These are phyloP conservation scores for Parathielavia hyrcaniae DNA, from an alignment of 495 filamentous ascomycete genomes.

Conservation along the genomic window DNA sequence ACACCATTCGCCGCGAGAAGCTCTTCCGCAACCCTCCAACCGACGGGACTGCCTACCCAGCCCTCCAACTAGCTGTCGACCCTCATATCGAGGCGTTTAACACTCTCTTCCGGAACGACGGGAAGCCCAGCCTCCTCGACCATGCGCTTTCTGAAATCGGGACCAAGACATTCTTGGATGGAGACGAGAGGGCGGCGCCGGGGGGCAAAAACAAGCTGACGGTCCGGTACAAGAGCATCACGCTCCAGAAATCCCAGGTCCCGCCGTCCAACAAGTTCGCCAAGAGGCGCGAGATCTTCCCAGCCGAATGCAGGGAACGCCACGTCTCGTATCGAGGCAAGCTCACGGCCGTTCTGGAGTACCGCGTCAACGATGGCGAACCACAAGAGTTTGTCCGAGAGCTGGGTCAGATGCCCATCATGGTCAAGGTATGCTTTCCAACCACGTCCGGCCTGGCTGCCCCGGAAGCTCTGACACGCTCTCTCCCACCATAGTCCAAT, in stretches of 20 bases:
- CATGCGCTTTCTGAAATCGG: slow-evolving; percentile 82
- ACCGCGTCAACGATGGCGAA: slow-evolving; percentile 76
- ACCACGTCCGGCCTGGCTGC: neutral
- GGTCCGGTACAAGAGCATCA: slow-evolving; percentile 68
- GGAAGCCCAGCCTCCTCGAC: slow-evolving; percentile 61
- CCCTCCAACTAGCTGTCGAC: slow-evolving; percentile 70
- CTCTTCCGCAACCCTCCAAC: slow-evolving; percentile 83
- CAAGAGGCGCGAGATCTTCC: slow-evolving; percentile 75
- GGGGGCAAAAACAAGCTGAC: slow-evolving; percentile 62
- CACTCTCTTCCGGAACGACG: slow-evolving; percentile 65
- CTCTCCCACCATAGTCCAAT: slow-evolving; percentile 54
- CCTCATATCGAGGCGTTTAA: slow-evolving; percentile 97
- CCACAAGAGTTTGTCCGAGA: slow-evolving; percentile 74
- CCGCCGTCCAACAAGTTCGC: slow-evolving; percentile 75
- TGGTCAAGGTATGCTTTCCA: slow-evolving; percentile 62
- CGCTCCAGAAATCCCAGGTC: slow-evolving; percentile 67
- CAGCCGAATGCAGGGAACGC: slow-evolving; percentile 88
- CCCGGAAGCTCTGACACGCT: slow-evolving; percentile 13
- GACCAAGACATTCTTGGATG: slow-evolving; percentile 78
- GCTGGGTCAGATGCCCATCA: slow-evolving; percentile 82
- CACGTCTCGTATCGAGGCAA: slow-evolving; percentile 88
- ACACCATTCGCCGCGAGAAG: slow-evolving; percentile 72
- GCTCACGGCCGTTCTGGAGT: slow-evolving; percentile 72
- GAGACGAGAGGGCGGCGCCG: slow-evolving; percentile 50
- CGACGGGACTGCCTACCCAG: slow-evolving; percentile 81